Evolutionary conservation across 2,329 filamentous ascomycete genomes (phyloP).

Genomic region (Tolypocladium tropicale): DNA sequence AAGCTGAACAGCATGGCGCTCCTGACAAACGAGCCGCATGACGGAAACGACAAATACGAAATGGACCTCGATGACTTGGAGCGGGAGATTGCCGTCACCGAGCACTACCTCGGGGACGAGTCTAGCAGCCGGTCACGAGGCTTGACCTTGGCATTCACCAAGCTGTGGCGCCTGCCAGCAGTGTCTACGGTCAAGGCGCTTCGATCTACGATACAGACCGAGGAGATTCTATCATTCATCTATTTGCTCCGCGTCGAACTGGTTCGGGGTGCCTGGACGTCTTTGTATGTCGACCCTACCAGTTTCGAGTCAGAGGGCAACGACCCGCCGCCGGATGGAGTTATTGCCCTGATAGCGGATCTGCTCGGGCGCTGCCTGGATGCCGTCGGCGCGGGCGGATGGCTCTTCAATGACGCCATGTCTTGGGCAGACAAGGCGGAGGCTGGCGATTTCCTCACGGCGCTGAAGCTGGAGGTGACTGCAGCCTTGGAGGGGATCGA

Average conservation of each 20-base stretch:
- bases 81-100: conserved; percentile 56
- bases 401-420: conserved; percentile 54
- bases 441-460: conserved; percentile 52
- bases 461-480: conserved; percentile 57
- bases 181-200: conserved; percentile 51
- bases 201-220: conserved; percentile 50
- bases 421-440: conserved; percentile 39
- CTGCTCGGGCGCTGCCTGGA: conserved; percentile 66
- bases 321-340: conserved; percentile 49
- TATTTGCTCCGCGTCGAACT: conserved; percentile 64
- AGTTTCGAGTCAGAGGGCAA: conserved; percentile 30
- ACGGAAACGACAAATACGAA: conserved; percentile 24
- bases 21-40: conserved; percentile 17
- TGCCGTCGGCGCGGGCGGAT: conserved; percentile 63
- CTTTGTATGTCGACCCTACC: conserved; percentile 54
- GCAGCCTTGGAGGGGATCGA: conserved; percentile 63
- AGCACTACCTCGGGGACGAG: conserved; percentile 56
- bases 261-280: conserved; percentile 65
- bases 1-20: conserved; percentile 21
- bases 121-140: conserved; percentile 52
- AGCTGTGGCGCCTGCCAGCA: conserved; percentile 56
- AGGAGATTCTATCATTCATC: conserved; percentile 62
- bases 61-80: conserved; percentile 52
- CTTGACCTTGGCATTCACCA: conserved; percentile 57
- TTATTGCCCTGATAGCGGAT: conserved; percentile 60